phyloP scores from a whole-genome alignment of 2,329 filamentous ascomycete species.

The Colletotrichum liaoningense region DNA sequence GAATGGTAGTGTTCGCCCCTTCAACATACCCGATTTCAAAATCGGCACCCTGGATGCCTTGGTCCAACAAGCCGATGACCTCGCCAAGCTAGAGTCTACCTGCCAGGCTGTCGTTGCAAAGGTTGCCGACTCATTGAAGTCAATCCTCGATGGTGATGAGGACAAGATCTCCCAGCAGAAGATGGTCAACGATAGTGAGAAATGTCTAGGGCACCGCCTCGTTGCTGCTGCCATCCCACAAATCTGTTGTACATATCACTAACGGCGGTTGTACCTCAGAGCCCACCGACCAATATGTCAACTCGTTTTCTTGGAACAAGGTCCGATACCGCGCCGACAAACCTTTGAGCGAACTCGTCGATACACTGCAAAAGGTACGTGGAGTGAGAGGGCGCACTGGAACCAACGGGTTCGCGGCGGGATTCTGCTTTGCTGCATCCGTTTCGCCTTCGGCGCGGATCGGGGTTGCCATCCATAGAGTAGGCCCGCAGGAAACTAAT shows the following conservation, averaged over 20 bases:
- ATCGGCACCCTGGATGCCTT: conserved; percentile 96
- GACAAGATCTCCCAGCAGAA: conserved; percentile 87
- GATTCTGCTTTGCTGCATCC: not conserved
- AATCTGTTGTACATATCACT: conserved; percentile 33
- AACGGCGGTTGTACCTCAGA: conserved; percentile 64
- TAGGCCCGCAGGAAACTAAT: not conserved
- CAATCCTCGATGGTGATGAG: conserved; percentile 86
- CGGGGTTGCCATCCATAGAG: not conserved
- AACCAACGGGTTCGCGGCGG: not conserved
- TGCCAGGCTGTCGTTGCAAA: conserved; percentile 89
- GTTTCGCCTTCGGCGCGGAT: not conserved
- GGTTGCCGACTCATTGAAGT: conserved; percentile 86
- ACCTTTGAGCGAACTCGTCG: conserved; percentile 86
- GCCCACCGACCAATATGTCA: conserved; percentile 93
- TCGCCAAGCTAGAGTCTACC: conserved; percentile 84
- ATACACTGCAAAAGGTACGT: conserved; percentile 84
- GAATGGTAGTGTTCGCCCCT: conserved; percentile 80
- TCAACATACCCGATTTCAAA: conserved; percentile 93
- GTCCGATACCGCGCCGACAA: conserved; percentile 97
- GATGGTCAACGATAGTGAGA: conserved; percentile 88
- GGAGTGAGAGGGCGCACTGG: not conserved
- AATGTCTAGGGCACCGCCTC: not conserved
- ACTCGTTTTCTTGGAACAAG: conserved; percentile 95
- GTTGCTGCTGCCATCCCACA: conserved; percentile 28
- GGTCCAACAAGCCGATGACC: conserved; percentile 95